Base-by-base conservation (phyloP, 1,284 basidiomycete genomes). In the Veloboletus limbatus region DNA sequence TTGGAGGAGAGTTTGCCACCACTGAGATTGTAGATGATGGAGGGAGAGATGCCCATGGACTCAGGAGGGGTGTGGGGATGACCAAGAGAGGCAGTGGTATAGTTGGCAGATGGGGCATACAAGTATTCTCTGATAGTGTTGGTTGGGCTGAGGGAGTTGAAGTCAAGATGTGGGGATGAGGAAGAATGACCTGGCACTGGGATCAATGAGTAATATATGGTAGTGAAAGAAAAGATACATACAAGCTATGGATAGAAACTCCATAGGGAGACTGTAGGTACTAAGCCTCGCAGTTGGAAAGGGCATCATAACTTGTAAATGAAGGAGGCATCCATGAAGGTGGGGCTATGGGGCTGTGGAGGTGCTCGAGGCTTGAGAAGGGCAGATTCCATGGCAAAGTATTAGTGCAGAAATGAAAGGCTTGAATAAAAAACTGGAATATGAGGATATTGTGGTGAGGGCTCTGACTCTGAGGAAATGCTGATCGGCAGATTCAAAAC, bases 1-100 rank as follows among this genome's bases (percentile, higher is more conserved):
- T 87, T 84, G 16, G 83, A n/a, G n/a, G n/a, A 84, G 10, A 82
- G 69, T 61, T 88, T 85, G 53, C 81, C 82, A 36, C 73, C 76
- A 61, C 78, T 82, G 52, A 86, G 68, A 59, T 75, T 79, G 65
- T 85, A 85, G 32, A 87, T 76, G 37, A 80, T 76, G 34, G 82
- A 83, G 18, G 84, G 85, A 40, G 82, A 84, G 54, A 88, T 79
- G n/a, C n/a, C n/a, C n/a, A 64, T 78, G 75, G 49, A 71, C 74
- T 51, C 85, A 81, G 24, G 79, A 73, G 85, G 82, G 16, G 80
- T 82, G 73, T 75, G 85, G 13, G 83, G 77, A 52, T 82, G 82
- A 50, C 77, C 77, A 4, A 82, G 81, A 16, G 79, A 75, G 40
- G 76, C 65, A 20, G 72, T 72, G 36, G 72, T 71, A 59, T 75